These are phyloP conservation scores for Colletotrichum gigasporum DNA, from an alignment of 2,329 filamentous ascomycete genomes.

Conservation along the genomic window DNA sequence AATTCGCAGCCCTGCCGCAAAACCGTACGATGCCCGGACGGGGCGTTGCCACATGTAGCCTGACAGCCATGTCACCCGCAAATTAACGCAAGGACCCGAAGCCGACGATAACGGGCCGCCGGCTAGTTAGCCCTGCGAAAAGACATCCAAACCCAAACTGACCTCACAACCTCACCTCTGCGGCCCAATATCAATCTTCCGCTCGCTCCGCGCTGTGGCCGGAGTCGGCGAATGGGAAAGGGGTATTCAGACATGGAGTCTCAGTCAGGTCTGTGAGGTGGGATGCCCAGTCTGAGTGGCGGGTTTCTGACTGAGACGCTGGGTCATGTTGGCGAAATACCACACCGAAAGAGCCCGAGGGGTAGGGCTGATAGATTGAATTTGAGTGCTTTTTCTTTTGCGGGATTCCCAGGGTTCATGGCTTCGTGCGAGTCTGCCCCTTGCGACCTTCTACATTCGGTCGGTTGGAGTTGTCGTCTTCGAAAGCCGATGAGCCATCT, in stretches of 20 bases:
- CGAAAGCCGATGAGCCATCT: too few relatives aligned
- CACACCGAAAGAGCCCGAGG: neutral
- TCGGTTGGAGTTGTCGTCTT: neutral
- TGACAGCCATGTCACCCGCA: neutral
- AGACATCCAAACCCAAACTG: too few relatives aligned
- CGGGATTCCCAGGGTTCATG: neutral
- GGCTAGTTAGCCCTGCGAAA: neutral
- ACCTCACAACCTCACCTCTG: neutral
- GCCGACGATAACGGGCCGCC: neutral
- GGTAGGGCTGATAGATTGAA: neutral
- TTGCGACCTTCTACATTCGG: neutral
- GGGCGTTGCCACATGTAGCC: neutral
- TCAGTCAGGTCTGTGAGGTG: neutral
- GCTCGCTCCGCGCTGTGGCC: constrained; percentile 5
- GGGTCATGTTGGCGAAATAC: neutral
- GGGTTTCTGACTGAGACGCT: constrained; percentile 24
- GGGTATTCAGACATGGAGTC: neutral
- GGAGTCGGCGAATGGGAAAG: neutral
- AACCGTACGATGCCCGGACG: neutral
- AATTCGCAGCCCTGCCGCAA: neutral
- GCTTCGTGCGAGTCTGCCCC: neutral
- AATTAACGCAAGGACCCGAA: constrained; percentile 5
- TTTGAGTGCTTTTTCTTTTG: neutral
- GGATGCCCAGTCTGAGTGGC: constrained; percentile 3
- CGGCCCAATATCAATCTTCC: neutral